Evolutionary conservation across 2,329 filamentous ascomycete species (phyloP).

Genomic region (Hortaea werneckii): DNA sequence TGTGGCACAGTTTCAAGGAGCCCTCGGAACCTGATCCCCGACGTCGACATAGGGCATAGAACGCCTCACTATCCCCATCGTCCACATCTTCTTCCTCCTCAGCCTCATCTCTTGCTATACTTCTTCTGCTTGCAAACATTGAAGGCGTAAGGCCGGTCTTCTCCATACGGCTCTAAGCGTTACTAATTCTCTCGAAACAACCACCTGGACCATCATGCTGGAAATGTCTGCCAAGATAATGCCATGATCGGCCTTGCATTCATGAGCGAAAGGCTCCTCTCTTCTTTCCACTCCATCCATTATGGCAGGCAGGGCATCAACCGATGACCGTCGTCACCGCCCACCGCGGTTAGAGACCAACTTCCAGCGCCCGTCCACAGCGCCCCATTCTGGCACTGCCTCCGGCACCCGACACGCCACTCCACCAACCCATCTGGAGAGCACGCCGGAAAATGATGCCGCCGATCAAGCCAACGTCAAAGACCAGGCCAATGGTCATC

Average conservation of each 20-base stretch:
- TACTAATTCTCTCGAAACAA: no score
- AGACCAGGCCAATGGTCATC: background rate
- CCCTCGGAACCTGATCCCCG: no score
- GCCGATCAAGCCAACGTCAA: background rate
- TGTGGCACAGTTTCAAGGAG: no score
- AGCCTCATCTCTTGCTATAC: no score
- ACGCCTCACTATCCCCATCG: no score
- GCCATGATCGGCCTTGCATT: background rate
- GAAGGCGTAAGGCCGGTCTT: no score
- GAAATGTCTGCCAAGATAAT: background rate
- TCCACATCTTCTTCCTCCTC: no score
- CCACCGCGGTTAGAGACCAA: slow-evolving; percentile 4
- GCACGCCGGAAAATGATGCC: slow-evolving; percentile 1
- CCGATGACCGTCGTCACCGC: slow-evolving; percentile 7
- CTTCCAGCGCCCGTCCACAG: slow-evolving; percentile 9
- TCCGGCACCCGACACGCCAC: background rate
- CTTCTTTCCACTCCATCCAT: background rate
- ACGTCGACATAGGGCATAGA: no score
- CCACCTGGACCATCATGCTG: no score
- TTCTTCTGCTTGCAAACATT: no score
- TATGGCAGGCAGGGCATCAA: slow-evolving; percentile 9
- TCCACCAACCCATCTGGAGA: background rate
- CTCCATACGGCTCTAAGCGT: no score
- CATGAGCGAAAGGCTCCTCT: background rate
- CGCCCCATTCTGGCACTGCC: slow-evolving; percentile 6